Evolutionary conservation across 2,329 filamentous ascomycete genomes (phyloP), one percentile per base, ranked within the genome.

Genomic region (Whalleya microplaca): DNA sequence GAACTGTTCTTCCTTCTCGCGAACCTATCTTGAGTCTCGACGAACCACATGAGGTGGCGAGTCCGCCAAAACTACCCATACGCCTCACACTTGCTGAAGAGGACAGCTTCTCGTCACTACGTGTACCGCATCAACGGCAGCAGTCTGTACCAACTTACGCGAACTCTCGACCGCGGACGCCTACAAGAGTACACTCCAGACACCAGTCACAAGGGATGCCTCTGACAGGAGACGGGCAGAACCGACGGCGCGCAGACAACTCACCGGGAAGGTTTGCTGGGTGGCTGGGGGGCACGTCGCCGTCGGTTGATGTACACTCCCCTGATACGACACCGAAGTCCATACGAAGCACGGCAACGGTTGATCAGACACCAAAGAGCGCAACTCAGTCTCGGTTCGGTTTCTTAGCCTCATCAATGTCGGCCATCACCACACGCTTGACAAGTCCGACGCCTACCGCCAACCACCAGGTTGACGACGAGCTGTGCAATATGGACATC

Each of bases 401-500:
- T 41, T 79, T 82, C 61, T 69, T 83, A 45, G 69, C 76, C 2
- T 76, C 79, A 2, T 74, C 77, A 48, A 73, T 81, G 68, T 75
- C 79, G 4, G 73, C 77, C 10, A 68, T 80, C 44, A 77, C 75
- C 2, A 73, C 72, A 4, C 73, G 76, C 21, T 69, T 76, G 37
- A 71, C 66, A 21, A 69, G 69, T 21, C 49, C 68, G 14, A 48
- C 65, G 14, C 44, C 69, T 56, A 16, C 51, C 51, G 58, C 63
- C 32, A 69, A 64, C 14, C 72, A 64, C 14, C 72, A 68, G 5
- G 45, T 61, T 21, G 73, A 80, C 52, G 84, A 87, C 57, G 82
- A 85, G 55, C 76, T 86, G 5, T 77, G 80, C 63, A 78, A 76
- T 48, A 73, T 88, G 47, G 78, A 87, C 65, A 76, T 88, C 41